A percentile compares a stretch with the other conserved stretches of the same genome.
These are phyloP conservation scores for Murraya koenigii DNA, from an alignment of 345 rosid species.

Conservation along the genomic window DNA sequence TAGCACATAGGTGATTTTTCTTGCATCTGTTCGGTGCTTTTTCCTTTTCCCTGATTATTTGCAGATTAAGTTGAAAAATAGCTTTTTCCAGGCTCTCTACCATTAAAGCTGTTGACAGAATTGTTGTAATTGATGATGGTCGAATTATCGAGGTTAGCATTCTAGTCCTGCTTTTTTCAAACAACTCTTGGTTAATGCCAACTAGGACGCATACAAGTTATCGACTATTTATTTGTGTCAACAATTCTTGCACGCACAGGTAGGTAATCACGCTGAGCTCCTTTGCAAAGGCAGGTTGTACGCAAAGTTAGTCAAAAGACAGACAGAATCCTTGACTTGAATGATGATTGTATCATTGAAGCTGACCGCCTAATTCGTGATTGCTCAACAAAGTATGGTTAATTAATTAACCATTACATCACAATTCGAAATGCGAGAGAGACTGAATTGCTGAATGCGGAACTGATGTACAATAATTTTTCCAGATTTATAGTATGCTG, in stretches of 20 bases:
- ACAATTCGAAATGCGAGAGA: too few relatives aligned
- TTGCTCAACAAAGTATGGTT: not conserved
- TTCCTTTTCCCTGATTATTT: not conserved
- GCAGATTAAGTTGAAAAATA: not conserved
- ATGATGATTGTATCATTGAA: not conserved
- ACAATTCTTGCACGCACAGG: constrained; percentile 16
- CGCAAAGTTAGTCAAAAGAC: constrained; percentile 25
- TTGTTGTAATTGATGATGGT: constrained; percentile 41
- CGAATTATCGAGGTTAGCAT: constrained; percentile 34
- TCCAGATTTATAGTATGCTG: too few relatives aligned
- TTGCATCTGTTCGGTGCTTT: not conserved
- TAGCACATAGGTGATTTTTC: constrained; percentile 41
- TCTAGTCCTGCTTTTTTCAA: not conserved
- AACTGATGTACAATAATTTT: too few relatives aligned
- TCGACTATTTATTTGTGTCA: not conserved
- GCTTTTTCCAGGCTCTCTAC: constrained; percentile 33
- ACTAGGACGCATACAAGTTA: not conserved
- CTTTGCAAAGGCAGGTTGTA: constrained; percentile 32
- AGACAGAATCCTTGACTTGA: constrained; percentile 26
- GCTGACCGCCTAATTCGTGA: not conserved
- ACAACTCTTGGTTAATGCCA: too few relatives aligned
- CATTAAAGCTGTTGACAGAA: constrained; percentile 32
- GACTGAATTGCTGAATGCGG: too few relatives aligned
- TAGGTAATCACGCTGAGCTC: constrained; percentile 41
- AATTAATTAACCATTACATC: too few relatives aligned